Base-by-base conservation (phyloP, 805 yeast genomes). In the Metschnikowia lochheadii region DNA sequence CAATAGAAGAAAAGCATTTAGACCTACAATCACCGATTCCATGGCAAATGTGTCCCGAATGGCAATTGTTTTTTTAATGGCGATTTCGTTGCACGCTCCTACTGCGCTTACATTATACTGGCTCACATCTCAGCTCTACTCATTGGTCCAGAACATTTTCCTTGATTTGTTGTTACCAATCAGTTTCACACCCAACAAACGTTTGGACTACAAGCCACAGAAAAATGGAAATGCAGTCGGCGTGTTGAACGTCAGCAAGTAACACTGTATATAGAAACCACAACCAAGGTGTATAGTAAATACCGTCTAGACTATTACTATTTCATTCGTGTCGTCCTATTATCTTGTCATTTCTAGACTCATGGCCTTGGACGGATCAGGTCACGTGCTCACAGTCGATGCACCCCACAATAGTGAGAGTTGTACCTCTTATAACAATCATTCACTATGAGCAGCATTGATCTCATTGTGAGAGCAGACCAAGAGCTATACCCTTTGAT, bases 71-170 rank as follows among this genome's bases (percentile, higher is more conserved):
- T 82, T 88, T 56, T 73, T 92, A 67, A 89, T 89, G 85, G 90
- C 89, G 5, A 73, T 90, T 17, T 77, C 96, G 0, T 80, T 90
- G 38, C 94, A 90, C 60, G 95, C 96, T 0, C 96, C 98, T 0
- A 73, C 84, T 29, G 89, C 95, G 0, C 69, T 91, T 34, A 81
- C 85, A 0, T 63, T 89, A n/a, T 92, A 91, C 68, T 92, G 98
- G 99, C 77, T 89, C 31, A 82, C 92, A 42, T 89, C 97, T 0
- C 91, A 89, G 63, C 58, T 77, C 3, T 91, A 76, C 63, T 90
- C 97, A 2, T 68, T 88, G 52, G 53, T 80, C 0, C 97, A 92
- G 60, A 92, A 91, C 63, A 64, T 85, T 13, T 52, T 86, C 15
- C 68, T 92, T 61, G 94, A 91, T 61, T 69, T 73, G 58, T 66